Evolutionary conservation across 495 filamentous ascomycete species (phyloP).

Genomic region (Penicillium mononematosum): DNA sequence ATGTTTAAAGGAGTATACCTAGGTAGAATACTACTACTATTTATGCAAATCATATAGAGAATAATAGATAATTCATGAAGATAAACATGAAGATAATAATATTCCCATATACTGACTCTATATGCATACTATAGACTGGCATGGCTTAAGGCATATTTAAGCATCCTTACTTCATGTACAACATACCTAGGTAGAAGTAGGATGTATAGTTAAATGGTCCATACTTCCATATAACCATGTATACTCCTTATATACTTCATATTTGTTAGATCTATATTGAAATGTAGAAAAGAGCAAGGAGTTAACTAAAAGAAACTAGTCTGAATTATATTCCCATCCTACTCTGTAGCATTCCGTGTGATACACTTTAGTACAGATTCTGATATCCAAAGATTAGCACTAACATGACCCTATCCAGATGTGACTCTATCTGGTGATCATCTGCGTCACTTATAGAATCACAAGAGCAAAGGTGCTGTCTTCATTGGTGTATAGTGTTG

Average conservation of each 20-base stretch:
- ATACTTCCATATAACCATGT: neutral
- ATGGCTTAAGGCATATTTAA: neutral
- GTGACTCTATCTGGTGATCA: constrained; percentile 23
- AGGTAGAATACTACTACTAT: too few species aligned
- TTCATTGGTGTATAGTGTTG: constrained; percentile 20
- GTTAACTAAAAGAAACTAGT: too few species aligned
- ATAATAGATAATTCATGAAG: too few species aligned
- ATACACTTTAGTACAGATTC: neutral
- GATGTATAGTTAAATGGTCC: neutral
- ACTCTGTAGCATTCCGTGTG: neutral
- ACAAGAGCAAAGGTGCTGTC: constrained; percentile 14
- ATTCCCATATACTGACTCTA: too few species aligned
- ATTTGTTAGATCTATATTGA: too few species aligned
- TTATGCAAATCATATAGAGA: too few species aligned
- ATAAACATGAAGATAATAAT: too few species aligned
- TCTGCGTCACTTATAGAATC: constrained; percentile 20
- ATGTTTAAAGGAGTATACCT: too few species aligned
- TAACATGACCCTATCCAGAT: neutral
- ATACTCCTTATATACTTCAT: too few species aligned
- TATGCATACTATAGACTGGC: neutral
- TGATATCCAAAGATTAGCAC: neutral
- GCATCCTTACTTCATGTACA: neutral
- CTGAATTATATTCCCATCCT: neutral
- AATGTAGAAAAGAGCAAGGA: too few species aligned
- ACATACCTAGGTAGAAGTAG: neutral